Conservation (phyloP, 352 stramenopile species). For the Phytopythium mirpurense region DNA sequence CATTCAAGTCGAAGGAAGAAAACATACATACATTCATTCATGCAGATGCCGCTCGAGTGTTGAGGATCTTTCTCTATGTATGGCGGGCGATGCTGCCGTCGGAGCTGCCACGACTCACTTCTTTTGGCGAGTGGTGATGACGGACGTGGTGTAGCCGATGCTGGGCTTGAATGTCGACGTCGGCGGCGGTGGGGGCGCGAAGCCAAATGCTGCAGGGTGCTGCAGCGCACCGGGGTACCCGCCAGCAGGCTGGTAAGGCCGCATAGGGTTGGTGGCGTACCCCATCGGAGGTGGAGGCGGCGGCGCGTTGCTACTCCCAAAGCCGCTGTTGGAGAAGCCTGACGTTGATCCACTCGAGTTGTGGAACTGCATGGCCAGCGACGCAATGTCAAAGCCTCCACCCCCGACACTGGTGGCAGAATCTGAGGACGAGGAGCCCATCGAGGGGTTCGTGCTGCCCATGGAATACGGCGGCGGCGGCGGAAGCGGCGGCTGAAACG, state of each 20-base stretch:
- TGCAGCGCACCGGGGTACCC: constrained; percentile 2
- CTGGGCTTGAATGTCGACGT: constrained; percentile 69
- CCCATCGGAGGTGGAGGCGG: constrained; percentile 21
- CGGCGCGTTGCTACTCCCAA: constrained; percentile 25
- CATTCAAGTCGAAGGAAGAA: too few species aligned
- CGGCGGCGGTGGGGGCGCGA: constrained; percentile 25
- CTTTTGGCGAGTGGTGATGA: constrained; percentile 57
- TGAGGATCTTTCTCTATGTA: too few species aligned
- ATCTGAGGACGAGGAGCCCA: neutral
- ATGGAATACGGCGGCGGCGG: constrained; percentile 5
- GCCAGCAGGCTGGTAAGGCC: constrained; percentile 1
- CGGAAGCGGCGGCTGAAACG: constrained; percentile 22
- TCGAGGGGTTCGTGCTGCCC: constrained; percentile 10
- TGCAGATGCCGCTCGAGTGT: too few species aligned
- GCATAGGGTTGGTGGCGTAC: constrained; percentile 15
- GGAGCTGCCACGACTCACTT: constrained; percentile 23
- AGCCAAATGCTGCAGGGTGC: constrained; percentile 20
- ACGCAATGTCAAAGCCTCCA: constrained; percentile 45
- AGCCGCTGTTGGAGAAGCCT: constrained; percentile 18
- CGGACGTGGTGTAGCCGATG: constrained; percentile 66
- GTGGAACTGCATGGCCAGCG: constrained; percentile 82
- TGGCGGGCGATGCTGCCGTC: neutral
- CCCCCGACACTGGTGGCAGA: neutral
- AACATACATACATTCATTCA: too few species aligned
- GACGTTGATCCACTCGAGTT: constrained; percentile 15